Evolutionary conservation across 2,329 filamentous ascomycete genomes (phyloP).

Genomic region (Botryotinia convoluta): DNA sequence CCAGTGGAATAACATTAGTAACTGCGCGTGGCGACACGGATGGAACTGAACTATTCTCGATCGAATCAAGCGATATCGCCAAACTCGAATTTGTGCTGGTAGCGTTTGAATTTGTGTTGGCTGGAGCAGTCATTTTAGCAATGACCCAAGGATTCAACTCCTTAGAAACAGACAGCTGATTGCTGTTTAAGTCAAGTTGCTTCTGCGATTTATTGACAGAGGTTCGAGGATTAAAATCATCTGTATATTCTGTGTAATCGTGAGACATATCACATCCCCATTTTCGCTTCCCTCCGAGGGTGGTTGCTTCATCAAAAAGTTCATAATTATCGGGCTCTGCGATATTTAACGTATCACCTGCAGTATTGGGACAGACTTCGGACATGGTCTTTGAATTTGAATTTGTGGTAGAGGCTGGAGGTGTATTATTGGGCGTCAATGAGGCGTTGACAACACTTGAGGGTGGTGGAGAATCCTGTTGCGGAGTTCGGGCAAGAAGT

Average conservation of each 20-base stretch:
- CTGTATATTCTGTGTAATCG: conserved; percentile 44
- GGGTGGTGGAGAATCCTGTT: background rate
- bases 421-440: background rate
- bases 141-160: conserved; percentile 43
- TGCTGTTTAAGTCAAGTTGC: background rate
- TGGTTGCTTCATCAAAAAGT: background rate
- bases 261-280: conserved; percentile 48
- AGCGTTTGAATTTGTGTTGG: background rate
- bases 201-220: background rate
- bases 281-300: conserved; percentile 18
- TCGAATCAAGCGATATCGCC: background rate
- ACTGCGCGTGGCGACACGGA: background rate
- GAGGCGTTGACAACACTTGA: background rate
- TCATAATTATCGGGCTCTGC: background rate
- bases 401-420: background rate
- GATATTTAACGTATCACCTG: background rate
- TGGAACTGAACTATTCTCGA: background rate
- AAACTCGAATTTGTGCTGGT: conserved; percentile 4
- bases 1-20: background rate
- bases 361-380: background rate
- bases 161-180: background rate
- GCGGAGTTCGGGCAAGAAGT: conserved; percentile 30
- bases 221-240: conserved; percentile 30
- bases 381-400: background rate
- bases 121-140: conserved; percentile 40